Base-by-base conservation (phyloP, 2,329 filamentous ascomycete species). In the Tolypocladium endophyticum region DNA sequence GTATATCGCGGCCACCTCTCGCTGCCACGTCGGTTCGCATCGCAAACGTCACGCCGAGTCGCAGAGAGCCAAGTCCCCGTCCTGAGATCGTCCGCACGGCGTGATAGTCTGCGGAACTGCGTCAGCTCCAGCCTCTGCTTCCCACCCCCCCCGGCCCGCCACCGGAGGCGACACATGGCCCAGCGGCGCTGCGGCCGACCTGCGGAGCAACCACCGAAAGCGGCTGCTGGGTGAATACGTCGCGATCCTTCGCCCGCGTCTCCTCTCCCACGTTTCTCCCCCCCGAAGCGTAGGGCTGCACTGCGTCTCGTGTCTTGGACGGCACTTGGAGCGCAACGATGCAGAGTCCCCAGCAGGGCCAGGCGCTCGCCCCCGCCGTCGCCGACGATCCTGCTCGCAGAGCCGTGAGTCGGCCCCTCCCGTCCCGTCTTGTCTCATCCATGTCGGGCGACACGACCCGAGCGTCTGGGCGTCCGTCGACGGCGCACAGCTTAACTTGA, bases 381-480 rank as follows among this genome's bases (percentile, higher is more conserved):
- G 60, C 71, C 73, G 73, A 76, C 47, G 73, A 74, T 61, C 60
- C 72, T 60, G 60, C 64, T 33, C 66, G 72, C 47, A 66, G 72
- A 70, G 73, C 73, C 63, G 73, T 76, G 72, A 64, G 73, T 74
- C 36, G n/a, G n/a, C n/a, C 50, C 11, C 11, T 35, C 33, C 11
- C 11, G 11, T 47, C 28, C 38, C 38, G 9, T 9, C 38, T 14
- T 20, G 38, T 39, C 14, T 39, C 41, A 23, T 20, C 14, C 39
- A 41, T 41, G 39, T 18, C 36, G 36, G 8, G 7, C 36, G 11
- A 11, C 36, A 14, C 36, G 38, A 6, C 47, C 63, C 59, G 57
- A 58, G 55, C 45, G 39, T 55, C 54, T 12, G 43, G 14, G 23
- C 11, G 23, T 1, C 23, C 23, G 9, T 9, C n/a, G 12, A 5